phyloP scores from a whole-genome alignment of 441 rosid genomes.

The Euphorbia schlechtendalii region DNA sequence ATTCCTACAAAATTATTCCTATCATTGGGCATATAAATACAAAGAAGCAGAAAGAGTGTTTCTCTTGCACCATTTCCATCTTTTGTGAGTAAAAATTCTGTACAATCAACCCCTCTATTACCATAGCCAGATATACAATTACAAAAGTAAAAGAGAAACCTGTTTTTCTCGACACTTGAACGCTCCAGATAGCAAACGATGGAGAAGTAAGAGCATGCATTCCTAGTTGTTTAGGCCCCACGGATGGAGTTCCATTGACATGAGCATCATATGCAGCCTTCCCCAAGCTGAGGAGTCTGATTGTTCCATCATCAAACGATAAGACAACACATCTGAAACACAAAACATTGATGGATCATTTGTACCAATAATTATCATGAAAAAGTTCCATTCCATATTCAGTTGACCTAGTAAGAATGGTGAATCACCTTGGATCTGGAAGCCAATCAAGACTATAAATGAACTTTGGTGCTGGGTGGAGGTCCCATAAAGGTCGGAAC shows the following conservation, averaged over 20 bases:
- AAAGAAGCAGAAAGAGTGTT: not conserved
- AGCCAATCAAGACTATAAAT: conserved; percentile 77
- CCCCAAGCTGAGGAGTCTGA: conserved; percentile 62
- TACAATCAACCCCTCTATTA: not conserved
- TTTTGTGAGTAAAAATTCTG: not conserved
- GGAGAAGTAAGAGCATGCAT: conserved; percentile 53
- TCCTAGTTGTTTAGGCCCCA: conserved; percentile 61
- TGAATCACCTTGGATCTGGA: conserved; percentile 60
- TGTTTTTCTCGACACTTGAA: conserved; percentile 74
- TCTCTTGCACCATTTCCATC: too few relatives aligned
- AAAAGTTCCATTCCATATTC: conserved; percentile 3
- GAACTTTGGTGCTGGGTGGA: conserved; percentile 58
- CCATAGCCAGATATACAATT: not conserved
- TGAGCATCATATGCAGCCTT: conserved; percentile 76
- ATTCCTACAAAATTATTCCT: not conserved
- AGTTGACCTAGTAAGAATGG: conserved; percentile 3
- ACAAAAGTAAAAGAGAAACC: conserved; percentile 32
- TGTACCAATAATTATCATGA: conserved; percentile 12
- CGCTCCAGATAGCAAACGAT: conserved; percentile 73
- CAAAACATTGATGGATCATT: conserved; percentile 14
- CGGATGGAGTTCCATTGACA: conserved; percentile 54
- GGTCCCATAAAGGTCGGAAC: conserved; percentile 76
- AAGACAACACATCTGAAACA: conserved; percentile 56
- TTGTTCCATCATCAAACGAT: conserved; percentile 78
- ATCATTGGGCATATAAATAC: not conserved